Percentiles rank a stretch among this genome's conserved stretches.
Evolutionary conservation across 1,284 basidiomycete genomes (phyloP).

Genomic region (Sphaerobolus stellatus): DNA sequence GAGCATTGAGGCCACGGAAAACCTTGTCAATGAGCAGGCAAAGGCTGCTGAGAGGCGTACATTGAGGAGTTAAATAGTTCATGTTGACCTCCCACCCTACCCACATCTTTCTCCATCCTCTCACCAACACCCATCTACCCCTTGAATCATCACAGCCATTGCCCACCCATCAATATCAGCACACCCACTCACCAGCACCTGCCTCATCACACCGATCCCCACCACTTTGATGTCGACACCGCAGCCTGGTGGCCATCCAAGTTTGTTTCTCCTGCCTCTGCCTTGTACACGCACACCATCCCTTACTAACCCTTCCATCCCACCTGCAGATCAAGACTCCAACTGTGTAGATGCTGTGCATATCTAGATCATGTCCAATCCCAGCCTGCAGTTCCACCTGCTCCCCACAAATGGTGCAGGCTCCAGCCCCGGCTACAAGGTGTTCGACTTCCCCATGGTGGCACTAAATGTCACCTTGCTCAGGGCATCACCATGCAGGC

Average conservation of each 20-base stretch:
- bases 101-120: neutral
- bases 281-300: neutral
- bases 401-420: neutral
- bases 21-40: conserved; percentile 5
- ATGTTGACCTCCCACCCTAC: no score
- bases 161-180: no score
- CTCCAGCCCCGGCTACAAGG: conserved; percentile 22
- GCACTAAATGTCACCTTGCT: conserved; percentile 36
- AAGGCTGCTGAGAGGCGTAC: conserved; percentile 10
- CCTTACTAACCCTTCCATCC: neutral
- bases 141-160: no score
- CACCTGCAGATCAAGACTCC: no score
- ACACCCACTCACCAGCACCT: no score
- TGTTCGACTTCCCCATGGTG: conserved; percentile 30
- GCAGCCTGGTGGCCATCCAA: no score
- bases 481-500: conserved; percentile 34
- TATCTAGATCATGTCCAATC: conserved; percentile 31
- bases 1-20: conserved; percentile 9
- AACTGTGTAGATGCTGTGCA: conserved; percentile 3
- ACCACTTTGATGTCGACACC: no score
- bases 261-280: neutral
- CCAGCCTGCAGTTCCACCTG: conserved; percentile 36
- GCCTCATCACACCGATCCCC: no score
- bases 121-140: no score
- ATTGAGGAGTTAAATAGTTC: conserved; percentile 8